Evolutionary conservation across 805 yeast genomes (phyloP), one percentile per base, ranked within the genome.

Genomic region (Metschnikowia reukaufii): DNA sequence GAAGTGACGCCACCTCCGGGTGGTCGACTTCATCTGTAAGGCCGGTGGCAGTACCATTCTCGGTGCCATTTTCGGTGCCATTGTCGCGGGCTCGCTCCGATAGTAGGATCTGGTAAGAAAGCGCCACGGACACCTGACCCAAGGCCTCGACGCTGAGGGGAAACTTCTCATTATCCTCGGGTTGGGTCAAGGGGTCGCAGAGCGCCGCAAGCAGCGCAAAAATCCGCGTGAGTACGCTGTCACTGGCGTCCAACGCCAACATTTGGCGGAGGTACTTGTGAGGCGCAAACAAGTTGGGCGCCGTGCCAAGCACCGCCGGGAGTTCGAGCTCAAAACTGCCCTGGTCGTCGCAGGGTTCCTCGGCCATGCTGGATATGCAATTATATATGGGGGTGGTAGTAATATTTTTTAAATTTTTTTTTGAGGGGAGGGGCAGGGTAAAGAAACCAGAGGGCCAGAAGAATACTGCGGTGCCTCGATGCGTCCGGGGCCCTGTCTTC

Each of bases 111-210:
- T 41, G 69, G 50, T 37, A 54, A 2, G 49, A 38, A 13, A 80
- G 61, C 0, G 79, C 78, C 7, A 82, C 61, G 19, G 80, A 64
- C 39, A 81, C 52, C 49, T 79, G 79, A 16, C 84, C 74, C 10
- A 83, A 57, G n/a, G 74, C 59, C 50, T 81, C 82, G 6, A 83
- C 61, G 8, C 88, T 83, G 15, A 83, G 66, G 1, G 82, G 66
- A 44, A 70, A 65, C 10, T 66, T 62, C 46, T 81, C 85, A 19
- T 73, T 74, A 34, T 83, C 86, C 21, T 76, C 74, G 0, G 94
- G 90, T 55, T 84, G 88, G 0, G 90, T 82, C 55, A 76, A 69
- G 2, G 90, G 88, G 60, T 86, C 91, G 45, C 75, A 62, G 12
- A 62, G 47, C 17, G 59, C 59, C 15, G 63, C 60, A 12, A 54